Evolutionary conservation across 331 rosid species (phyloP).

Genomic region (Malus hybrid): DNA sequence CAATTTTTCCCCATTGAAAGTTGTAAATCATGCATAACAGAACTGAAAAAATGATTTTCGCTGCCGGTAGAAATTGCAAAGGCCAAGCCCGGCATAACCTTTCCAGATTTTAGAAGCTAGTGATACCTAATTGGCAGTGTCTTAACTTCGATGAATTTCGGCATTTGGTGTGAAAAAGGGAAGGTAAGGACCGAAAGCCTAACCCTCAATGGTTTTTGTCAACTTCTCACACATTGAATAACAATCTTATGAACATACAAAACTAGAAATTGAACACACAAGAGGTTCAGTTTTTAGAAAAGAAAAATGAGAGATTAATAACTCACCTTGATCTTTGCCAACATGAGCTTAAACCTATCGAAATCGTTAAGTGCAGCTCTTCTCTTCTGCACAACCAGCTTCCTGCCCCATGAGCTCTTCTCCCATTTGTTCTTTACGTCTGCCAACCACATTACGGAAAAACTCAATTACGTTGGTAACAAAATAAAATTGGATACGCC

Average conservation of each 20-base stretch:
- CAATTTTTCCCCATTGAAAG: too few relatives aligned
- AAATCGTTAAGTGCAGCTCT: conserved; percentile 48
- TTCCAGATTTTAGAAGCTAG: neutral
- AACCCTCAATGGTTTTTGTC: neutral
- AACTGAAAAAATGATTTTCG: neutral
- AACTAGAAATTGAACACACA: neutral
- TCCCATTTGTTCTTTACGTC: conserved; percentile 63
- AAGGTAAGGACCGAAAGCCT: neutral
- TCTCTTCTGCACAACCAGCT: conserved; percentile 46
- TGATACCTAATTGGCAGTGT: neutral
- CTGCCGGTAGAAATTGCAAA: neutral
- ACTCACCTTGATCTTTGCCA: conserved; percentile 42
- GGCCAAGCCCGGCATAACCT: neutral
- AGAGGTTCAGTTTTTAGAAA: neutral
- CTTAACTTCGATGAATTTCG: neutral
- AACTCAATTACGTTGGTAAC: conserved; percentile 2
- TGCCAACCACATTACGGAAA: conserved; percentile 4
- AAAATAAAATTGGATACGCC: neutral
- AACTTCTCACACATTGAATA: neutral
- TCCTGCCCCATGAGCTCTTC: conserved; percentile 60
- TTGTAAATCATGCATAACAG: too few relatives aligned
- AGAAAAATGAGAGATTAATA: neutral
- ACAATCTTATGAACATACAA: neutral
- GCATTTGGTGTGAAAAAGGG: neutral
- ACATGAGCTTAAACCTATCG: conserved; percentile 27